phyloP scores from a whole-genome alignment of 805 yeast genomes.

The Ogataea populi-albae region DNA sequence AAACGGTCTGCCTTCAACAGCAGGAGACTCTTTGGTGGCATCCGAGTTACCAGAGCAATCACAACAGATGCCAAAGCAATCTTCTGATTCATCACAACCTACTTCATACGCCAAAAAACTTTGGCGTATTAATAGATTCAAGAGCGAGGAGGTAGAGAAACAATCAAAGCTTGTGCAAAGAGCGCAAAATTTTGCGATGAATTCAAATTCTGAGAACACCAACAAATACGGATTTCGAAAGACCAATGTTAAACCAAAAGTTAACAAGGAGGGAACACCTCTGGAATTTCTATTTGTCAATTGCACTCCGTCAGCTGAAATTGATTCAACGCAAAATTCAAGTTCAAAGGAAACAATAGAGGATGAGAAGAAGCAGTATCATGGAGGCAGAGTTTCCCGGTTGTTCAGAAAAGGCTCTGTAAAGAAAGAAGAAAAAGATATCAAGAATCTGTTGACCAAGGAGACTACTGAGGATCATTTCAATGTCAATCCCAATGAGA shows the following conservation, averaged over 20 bases:
- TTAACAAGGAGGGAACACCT: constrained; percentile 32
- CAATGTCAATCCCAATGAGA: not conserved
- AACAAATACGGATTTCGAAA: constrained; percentile 29
- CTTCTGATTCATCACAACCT: constrained; percentile 1
- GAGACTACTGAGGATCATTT: constrained; percentile 2
- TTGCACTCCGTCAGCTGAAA: constrained; percentile 22
- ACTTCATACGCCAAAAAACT: constrained; percentile 23
- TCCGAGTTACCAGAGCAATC: not conserved
- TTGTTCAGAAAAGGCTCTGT: constrained; percentile 19
- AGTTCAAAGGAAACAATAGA: constrained; percentile 6
- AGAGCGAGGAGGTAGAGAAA: constrained; percentile 31
- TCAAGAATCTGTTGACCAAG: not conserved
- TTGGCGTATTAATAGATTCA: constrained; percentile 32
- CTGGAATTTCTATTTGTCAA: constrained; percentile 35
- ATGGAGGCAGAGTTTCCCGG: constrained; percentile 19
- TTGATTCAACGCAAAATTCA: constrained; percentile 3
- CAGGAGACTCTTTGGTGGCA: not conserved
- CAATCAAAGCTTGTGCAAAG: constrained; percentile 31
- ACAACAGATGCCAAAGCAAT: constrained; percentile 1
- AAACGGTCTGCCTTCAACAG: constrained; percentile 3
- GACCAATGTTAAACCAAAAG: constrained; percentile 31
- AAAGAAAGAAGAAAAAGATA: constrained; percentile 12
- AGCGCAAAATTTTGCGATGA: constrained; percentile 21
- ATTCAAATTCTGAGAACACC: constrained; percentile 15
- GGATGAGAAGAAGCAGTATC: constrained; percentile 12